Percentiles rank a stretch among this genome's conserved stretches.
These are phyloP conservation scores for Daldinia eschscholtzii DNA, from an alignment of 2,329 filamentous ascomycete species.

Conservation along the genomic window DNA sequence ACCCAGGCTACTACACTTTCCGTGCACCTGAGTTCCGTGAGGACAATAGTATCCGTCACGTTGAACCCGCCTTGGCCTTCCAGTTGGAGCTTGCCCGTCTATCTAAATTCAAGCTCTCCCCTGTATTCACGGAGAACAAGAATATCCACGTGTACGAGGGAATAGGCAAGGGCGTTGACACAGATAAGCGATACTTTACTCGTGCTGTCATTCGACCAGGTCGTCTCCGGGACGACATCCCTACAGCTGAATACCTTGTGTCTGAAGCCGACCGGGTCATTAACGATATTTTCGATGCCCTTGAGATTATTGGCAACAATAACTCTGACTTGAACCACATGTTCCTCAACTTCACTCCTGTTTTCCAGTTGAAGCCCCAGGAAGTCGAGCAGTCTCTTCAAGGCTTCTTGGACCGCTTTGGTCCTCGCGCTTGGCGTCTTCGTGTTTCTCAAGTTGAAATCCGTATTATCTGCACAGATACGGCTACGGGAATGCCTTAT, in stretches of 20 bases:
- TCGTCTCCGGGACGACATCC: slow-evolving; percentile 94
- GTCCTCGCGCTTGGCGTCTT: slow-evolving; percentile 92
- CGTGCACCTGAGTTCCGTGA: slow-evolving; percentile 89
- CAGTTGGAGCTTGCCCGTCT: slow-evolving; percentile 95
- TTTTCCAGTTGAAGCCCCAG: slow-evolving; percentile 89
- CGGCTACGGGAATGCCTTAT: slow-evolving; percentile 83
- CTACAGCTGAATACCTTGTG: slow-evolving; percentile 97
- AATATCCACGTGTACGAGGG: slow-evolving; percentile 99
- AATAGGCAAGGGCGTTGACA: slow-evolving; percentile 92
- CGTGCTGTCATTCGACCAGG: slow-evolving; percentile 95
- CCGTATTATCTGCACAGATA: slow-evolving; percentile 96
- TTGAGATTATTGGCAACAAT: slow-evolving; percentile 99
- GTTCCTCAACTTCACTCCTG: slow-evolving; percentile 99
- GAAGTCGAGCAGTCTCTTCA: slow-evolving; percentile 94
- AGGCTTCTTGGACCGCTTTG: slow-evolving; percentile 96
- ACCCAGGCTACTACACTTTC: slow-evolving; percentile 99
- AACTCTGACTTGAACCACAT: slow-evolving; percentile 99
- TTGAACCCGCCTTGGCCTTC: slow-evolving; percentile 95
- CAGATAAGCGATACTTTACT: slow-evolving; percentile 98
- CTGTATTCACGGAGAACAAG: slow-evolving; percentile 98
- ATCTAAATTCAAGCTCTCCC: slow-evolving; percentile 97
- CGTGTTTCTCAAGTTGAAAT: slow-evolving; percentile 98
- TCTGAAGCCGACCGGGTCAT: slow-evolving; percentile 96
- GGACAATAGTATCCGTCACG: slow-evolving; percentile 96
- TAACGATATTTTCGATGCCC: slow-evolving; percentile 96